phyloP scores from a whole-genome alignment of 2,329 filamentous ascomycete species.

The Paecilomyces fulvus region DNA sequence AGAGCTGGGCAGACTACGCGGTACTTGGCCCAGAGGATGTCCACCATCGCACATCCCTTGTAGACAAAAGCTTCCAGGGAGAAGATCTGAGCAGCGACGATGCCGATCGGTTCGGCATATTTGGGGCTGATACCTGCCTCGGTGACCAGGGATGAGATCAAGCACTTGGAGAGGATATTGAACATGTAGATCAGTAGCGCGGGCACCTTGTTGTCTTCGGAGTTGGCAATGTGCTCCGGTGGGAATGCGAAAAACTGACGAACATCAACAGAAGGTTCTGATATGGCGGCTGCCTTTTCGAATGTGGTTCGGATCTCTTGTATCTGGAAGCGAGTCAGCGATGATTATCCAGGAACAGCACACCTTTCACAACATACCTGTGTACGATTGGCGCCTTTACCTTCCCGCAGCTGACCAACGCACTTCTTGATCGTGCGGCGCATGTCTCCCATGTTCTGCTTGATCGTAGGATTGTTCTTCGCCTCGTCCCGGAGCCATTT shows the following conservation, averaged over 20 bases:
- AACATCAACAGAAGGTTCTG: slow-evolving; percentile 49
- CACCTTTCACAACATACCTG: slow-evolving; percentile 38
- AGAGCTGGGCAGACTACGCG: slow-evolving; percentile 72
- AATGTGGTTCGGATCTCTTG: slow-evolving; percentile 45
- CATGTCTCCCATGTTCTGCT: slow-evolving; percentile 61
- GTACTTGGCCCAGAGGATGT: slow-evolving; percentile 82
- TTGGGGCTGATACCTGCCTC: slow-evolving; percentile 57
- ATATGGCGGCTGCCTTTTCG: slow-evolving; percentile 45
- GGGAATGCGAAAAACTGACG: slow-evolving; percentile 45
- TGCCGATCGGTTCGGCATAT: slow-evolving; percentile 69
- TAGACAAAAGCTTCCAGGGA: slow-evolving; percentile 59
- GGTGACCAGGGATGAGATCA: slow-evolving; percentile 61
- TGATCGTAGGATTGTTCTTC: slow-evolving; percentile 50
- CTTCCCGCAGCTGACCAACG: slow-evolving; percentile 61
- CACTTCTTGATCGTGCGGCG: slow-evolving; percentile 62
- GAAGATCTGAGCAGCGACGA: slow-evolving; percentile 67
- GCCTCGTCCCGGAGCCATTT: slow-evolving; percentile 47
- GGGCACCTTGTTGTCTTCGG: slow-evolving; percentile 47
- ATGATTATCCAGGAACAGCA: neutral
- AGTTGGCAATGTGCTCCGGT: slow-evolving; percentile 26
- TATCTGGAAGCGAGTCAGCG: slow-evolving; percentile 14
- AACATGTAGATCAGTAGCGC: slow-evolving; percentile 65
- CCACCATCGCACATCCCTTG: slow-evolving; percentile 61
- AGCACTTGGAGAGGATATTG: slow-evolving; percentile 65
- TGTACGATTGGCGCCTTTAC: slow-evolving; percentile 52